Evolutionary conservation across 805 yeast genomes (phyloP).

Genomic region (Hanseniaspora guilliermondii): DNA sequence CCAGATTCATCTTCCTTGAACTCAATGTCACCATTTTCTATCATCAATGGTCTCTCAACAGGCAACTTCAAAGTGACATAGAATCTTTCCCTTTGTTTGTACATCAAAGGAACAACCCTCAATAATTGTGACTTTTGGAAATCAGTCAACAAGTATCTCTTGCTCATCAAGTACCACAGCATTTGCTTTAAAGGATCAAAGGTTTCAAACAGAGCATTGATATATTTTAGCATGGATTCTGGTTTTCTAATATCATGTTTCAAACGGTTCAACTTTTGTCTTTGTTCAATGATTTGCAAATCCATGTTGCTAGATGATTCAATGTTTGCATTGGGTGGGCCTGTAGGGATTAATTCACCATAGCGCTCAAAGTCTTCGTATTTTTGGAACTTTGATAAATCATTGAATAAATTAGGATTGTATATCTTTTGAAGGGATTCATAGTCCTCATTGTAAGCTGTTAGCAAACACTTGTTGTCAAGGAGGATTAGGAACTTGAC

Average conservation of each 20-base stretch:
- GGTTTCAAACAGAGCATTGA: slow-evolving; percentile 24
- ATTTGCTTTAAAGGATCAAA: slow-evolving; percentile 44
- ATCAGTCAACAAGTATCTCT: slow-evolving; percentile 42
- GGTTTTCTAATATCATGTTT: slow-evolving; percentile 18
- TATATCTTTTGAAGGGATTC: slow-evolving; percentile 24
- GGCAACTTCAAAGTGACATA: slow-evolving; percentile 58
- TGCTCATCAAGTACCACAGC: slow-evolving; percentile 60
- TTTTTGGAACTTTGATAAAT: background rate
- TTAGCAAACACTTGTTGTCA: slow-evolving; percentile 44
- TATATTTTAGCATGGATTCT: slow-evolving; percentile 20
- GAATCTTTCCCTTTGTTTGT: slow-evolving; percentile 46
- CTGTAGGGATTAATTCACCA: background rate
- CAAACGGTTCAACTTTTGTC: slow-evolving; percentile 15
- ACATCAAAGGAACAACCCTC: slow-evolving; percentile 53
- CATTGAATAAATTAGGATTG: slow-evolving; percentile 19
- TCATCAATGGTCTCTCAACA: slow-evolving; percentile 51
- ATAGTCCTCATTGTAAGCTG: slow-evolving; percentile 47
- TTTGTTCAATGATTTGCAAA: slow-evolving; percentile 19
- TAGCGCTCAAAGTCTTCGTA: slow-evolving; percentile 7
- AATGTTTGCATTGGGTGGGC: slow-evolving; percentile 8
- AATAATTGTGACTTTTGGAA: slow-evolving; percentile 50
- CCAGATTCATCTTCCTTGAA: slow-evolving; percentile 41
- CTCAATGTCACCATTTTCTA: slow-evolving; percentile 30
- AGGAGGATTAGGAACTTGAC: slow-evolving; percentile 56
- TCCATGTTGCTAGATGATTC: slow-evolving; percentile 15